These are phyloP conservation scores for Coprinopsis sp. DNA, from an alignment of 768 basidiomycete species.

Conservation along the genomic window DNA sequence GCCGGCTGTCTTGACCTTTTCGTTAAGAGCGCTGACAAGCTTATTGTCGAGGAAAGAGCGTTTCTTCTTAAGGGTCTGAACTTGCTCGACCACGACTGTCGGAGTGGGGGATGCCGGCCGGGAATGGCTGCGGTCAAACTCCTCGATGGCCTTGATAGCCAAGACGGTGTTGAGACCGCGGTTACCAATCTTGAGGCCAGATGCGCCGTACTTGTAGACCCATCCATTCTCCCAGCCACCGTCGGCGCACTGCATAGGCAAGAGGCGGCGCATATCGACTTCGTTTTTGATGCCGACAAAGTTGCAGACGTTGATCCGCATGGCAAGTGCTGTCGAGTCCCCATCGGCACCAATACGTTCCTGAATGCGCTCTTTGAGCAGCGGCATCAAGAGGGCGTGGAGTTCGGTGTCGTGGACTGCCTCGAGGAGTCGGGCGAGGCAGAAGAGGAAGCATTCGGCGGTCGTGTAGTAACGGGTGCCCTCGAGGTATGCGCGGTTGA, in stretches of 20 bases:
- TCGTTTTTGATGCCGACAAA: constrained; percentile 37
- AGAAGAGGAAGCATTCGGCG: constrained; percentile 50
- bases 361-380: constrained; percentile 41
- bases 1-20: too few species aligned
- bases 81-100: neutral
- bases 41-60: neutral
- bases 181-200: constrained; percentile 47
- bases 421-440: constrained; percentile 41
- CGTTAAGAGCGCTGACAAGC: too few species aligned
- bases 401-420: constrained; percentile 29
- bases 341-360: constrained; percentile 47
- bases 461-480: constrained; percentile 54
- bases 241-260: constrained; percentile 47
- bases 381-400: constrained; percentile 31
- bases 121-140: constrained; percentile 14
- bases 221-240: constrained; percentile 54
- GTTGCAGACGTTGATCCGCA: constrained; percentile 47
- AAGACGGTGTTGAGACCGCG: constrained; percentile 51
- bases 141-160: constrained; percentile 46
- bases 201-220: constrained; percentile 52
- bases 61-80: neutral
- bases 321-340: constrained; percentile 51
- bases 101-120: constrained; percentile 5
- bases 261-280: constrained; percentile 40
- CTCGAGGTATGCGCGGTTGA: constrained; percentile 48